A percentile compares a stretch with the other conserved stretches of the same genome.
Evolutionary conservation across 305 asterid species (phyloP).

Genomic region (Stenogyne calaminthoides): DNA sequence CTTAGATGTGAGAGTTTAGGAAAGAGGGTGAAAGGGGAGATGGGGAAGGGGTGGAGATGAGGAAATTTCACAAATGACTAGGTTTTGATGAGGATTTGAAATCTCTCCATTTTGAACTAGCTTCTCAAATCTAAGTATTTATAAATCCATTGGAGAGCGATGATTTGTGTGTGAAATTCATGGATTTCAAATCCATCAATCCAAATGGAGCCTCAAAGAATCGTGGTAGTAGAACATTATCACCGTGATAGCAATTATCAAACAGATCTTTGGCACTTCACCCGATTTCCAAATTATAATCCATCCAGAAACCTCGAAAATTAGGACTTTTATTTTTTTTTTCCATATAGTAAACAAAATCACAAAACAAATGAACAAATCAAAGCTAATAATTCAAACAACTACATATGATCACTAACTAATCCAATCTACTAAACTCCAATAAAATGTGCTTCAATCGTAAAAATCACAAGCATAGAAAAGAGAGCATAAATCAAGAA

Average conservation of each 20-base stretch:
- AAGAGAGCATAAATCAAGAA: constrained; percentile 73
- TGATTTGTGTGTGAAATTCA: no score
- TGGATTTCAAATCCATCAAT: not conserved
- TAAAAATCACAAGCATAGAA: constrained; percentile 70
- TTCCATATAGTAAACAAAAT: not conserved
- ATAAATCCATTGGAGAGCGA: no score
- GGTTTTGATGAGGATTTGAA: no score
- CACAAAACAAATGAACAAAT: not conserved
- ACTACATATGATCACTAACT: constrained; percentile 6
- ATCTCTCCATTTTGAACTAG: no score
- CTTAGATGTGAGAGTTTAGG: no score
- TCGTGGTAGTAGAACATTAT: not conserved
- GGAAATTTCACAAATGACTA: no score
- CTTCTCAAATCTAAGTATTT: no score
- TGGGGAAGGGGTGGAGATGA: no score
- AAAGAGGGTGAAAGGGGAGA: no score
- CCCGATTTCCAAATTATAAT: not conserved
- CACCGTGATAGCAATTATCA: not conserved
- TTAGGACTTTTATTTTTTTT: not conserved
- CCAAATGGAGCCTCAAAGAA: not conserved
- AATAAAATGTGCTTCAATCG: constrained; percentile 29
- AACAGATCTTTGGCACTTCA: not conserved
- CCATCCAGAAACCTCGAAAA: not conserved
- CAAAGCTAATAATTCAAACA: not conserved
- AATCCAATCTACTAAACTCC: no score